A percentile compares a stretch with the other conserved stretches of the same genome.
These are phyloP conservation scores for Penicillium hordei DNA, from an alignment of 2,329 filamentous ascomycete species.

Conservation along the genomic window DNA sequence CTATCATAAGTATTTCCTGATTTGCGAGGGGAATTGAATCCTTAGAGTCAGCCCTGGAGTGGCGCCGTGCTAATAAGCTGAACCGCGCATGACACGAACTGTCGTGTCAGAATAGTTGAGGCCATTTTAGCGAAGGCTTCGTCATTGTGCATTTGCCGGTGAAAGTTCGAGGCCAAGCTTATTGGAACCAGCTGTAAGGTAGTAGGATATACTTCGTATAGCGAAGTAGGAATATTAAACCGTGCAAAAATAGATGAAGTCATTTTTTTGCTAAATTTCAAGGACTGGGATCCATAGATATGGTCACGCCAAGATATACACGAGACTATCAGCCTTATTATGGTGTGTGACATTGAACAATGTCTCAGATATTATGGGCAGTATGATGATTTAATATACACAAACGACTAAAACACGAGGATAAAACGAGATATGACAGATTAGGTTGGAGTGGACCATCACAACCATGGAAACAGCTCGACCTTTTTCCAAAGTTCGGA, in stretches of 20 bases:
- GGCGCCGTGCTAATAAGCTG: not conserved
- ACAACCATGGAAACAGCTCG: slow-evolving; percentile 5
- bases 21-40: not conserved
- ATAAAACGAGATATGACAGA: not conserved
- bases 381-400: not conserved
- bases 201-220: not conserved
- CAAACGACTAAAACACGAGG: not conserved
- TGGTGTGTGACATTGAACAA: not conserved
- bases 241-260: not conserved
- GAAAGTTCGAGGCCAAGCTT: not conserved
- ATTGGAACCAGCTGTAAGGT: not conserved
- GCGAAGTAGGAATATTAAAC: not conserved
- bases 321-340: not conserved
- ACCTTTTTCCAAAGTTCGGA: not conserved
- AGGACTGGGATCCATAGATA: not conserved
- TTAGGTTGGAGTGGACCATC: not conserved
- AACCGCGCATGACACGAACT: not conserved
- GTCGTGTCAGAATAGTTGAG: not conserved
- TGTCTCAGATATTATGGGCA: not conserved
- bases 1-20: not conserved
- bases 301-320: not conserved
- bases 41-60: not conserved
- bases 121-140: not conserved
- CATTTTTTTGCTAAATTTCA: no score
- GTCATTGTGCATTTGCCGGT: not conserved